Base-by-base conservation (phyloP, 2,329 filamentous ascomycete genomes). In the Aspergillus sp. region DNA sequence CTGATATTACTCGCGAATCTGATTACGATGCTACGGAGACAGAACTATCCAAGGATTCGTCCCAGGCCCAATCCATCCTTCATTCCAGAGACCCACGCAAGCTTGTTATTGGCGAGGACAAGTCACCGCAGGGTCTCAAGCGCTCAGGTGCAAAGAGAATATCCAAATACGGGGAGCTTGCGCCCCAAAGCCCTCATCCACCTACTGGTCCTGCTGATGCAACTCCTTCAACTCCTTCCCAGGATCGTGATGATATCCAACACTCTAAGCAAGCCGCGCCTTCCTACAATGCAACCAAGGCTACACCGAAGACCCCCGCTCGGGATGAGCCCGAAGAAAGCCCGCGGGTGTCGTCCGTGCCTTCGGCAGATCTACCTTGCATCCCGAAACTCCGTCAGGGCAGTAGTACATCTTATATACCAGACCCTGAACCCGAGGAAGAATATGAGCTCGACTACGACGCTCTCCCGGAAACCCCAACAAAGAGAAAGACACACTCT, bases 261-360 rank as follows among this genome's bases (percentile, higher is more conserved):
- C 46, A 43, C 8, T 6, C 50, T n/a, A n/a, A 46, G 59, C 58
- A 60, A 23, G 62, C 61, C 21, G 45, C 62, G 21, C 12, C 35
- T n/a, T 53, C 62, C 8, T 66, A 64, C 25, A 23, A 47, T 60
- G 59, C 21, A 60, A 62, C 45, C 57, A 57, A 33, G 27, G 45
- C 31, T n/a, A 62, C 64, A 11, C 67, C 68, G 23, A 67, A 68
- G 14, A 66, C 68, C 1, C 64, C 67, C 7, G 61, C 60, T n/a
- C 66, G 64, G 46, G 66, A 68, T 12, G 63, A 65, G 11, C 61
- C 66, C 6, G 66, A 68, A 53, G 64, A 67, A 39, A 71, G 73
- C 45, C 73, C 75, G 17, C 71, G 76, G 41, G 61, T 78, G n/a
- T 79, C 78, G n/a, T 78, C 77, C 31, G 75, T 77, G 14, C 78